A percentile compares a stretch with the other conserved stretches of the same genome.
phyloP scores from a whole-genome alignment of 805 yeast genomes.

The Nadsonia fulvescens region DNA sequence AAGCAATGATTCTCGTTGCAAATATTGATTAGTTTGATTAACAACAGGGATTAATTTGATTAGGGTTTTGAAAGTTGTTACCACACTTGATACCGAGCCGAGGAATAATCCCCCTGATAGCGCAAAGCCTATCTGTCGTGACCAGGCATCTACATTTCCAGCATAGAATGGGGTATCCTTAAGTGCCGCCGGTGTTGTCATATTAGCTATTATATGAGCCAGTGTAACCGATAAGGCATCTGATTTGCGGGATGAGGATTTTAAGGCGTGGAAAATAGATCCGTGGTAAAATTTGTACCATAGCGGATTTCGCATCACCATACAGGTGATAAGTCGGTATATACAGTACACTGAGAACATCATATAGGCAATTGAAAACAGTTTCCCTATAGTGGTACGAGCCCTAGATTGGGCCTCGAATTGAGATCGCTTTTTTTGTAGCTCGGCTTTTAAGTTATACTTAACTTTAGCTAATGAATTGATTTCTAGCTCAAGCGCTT shows the following conservation, averaged over 20 bases:
- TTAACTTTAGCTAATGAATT: constrained; percentile 18
- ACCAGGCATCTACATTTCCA: constrained; percentile 20
- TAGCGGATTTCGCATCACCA: constrained; percentile 16
- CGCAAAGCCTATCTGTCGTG: constrained; percentile 22
- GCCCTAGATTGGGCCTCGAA: constrained; percentile 12
- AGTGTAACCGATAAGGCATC: constrained; percentile 14
- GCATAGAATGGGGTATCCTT: too few relatives aligned
- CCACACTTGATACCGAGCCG: constrained; percentile 21
- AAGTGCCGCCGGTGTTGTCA: constrained; percentile 9
- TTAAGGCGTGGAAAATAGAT: constrained; percentile 2
- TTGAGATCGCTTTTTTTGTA: constrained; percentile 11
- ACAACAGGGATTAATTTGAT: constrained; percentile 18
- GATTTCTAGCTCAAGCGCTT: constrained; percentile 16
- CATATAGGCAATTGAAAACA: constrained; percentile 13
- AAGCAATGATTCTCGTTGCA: too few relatives aligned
- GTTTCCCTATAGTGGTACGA: constrained; percentile 17
- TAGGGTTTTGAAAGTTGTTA: constrained; percentile 17
- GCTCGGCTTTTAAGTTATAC: constrained; percentile 18
- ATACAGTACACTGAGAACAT: constrained; percentile 23
- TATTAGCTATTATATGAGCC: constrained; percentile 10
- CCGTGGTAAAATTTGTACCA: constrained; percentile 2
- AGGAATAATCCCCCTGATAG: constrained; percentile 21
- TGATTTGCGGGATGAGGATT: constrained; percentile 4
- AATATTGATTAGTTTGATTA: too few relatives aligned
- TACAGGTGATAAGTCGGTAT: constrained; percentile 21